Evolutionary conservation across 306 rosid species (phyloP), one percentile per base, ranked within the genome.

Genomic region (Corylus heterophylla): DNA sequence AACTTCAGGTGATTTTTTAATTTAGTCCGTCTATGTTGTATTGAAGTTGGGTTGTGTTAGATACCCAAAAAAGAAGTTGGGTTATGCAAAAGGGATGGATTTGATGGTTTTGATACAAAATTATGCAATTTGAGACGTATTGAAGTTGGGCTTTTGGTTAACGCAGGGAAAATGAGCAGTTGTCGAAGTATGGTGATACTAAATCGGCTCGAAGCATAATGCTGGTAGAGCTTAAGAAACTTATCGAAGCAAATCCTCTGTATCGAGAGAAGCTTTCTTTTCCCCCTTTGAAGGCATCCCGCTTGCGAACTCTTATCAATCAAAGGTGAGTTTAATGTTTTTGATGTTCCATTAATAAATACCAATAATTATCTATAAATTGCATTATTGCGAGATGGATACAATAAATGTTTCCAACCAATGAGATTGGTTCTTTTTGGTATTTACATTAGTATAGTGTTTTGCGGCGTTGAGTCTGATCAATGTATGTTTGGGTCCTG

Each of bases 131-230:
- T 67, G 51, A 67, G 14, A 17, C 11, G 50, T 76, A 71, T 47
- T 12, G 10, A 31, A 35, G 17, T 44, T 42, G 14, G 58, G 72
- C 54, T 71, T 81, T 83, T 52, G 56, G 47, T 73, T 86, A 70
- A 80, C 17, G 27, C 83, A 94, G 97, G 92, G 94, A 92, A 86
- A 92, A 91, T 81, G 94, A 87, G 81, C 94, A 92, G 89, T 85
- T 92, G 37, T 92, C 94, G 62, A 90, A 92, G 86, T 94, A 94
- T 13, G 97, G 96, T 58, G 93, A 94, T 82, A 92, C 92, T 74
- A 88, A 88, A 84, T 86, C 90, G 69, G 96, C 95, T 73, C 92
- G 97, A 44, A 82, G 92, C 74, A 90, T 90, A 62, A 92, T 94
- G 97, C 74, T 92, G 86, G 83, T 90, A 81, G 97, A 92, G 87